Base-by-base conservation (phyloP, 305 asterid genomes). In the Plantago rigida region DNA sequence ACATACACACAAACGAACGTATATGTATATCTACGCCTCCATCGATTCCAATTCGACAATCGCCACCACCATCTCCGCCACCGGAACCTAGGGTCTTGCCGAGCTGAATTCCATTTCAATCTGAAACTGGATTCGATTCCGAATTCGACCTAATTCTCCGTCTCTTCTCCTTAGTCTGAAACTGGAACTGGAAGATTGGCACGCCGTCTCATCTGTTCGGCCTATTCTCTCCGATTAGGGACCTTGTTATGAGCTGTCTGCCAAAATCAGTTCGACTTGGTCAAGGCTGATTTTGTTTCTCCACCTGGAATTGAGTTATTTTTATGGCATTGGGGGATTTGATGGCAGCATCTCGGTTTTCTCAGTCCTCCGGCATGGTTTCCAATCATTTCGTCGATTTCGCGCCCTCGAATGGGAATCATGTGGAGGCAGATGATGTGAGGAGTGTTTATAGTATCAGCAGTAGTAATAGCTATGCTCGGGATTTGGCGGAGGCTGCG, bases 291-390 rank as follows among this genome's bases (percentile, higher is more conserved):
- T 56, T 56, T 48, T 2, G 50, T 26, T 54, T 5, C 45, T 59
- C 24, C 14, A 11, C 22, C 56, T 22, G 29, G 60, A 64, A 44
- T 67, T 53, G 39, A 74, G 66, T 69, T 65, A 70, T 54, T 79
- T 88, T 82, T 76, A 86, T 92, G 99, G 99, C 99, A 86, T 82
- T 92, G 91, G 99, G 95, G 62, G 97, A 86, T 82, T 80, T 88
- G 77, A 92, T 92, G 95, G 86, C 84, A 53, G 84, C 89, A 60
- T 80, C 89, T 28, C 75, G 86, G 73, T 78, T 74, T 78, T 84
- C 94, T 45, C 85, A 76, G 73, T 86, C 89, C 59, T 67, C 96
- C 12, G 62, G 83, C 52, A 78, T 82, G 56, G 87, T 77, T 59
- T 68, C 96, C 5, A 84, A 75, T 75, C 94, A 84, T 69, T 77